phyloP scores from a whole-genome alignment of 2,329 filamentous ascomycete species.

The Trichoderma lentiforme region DNA sequence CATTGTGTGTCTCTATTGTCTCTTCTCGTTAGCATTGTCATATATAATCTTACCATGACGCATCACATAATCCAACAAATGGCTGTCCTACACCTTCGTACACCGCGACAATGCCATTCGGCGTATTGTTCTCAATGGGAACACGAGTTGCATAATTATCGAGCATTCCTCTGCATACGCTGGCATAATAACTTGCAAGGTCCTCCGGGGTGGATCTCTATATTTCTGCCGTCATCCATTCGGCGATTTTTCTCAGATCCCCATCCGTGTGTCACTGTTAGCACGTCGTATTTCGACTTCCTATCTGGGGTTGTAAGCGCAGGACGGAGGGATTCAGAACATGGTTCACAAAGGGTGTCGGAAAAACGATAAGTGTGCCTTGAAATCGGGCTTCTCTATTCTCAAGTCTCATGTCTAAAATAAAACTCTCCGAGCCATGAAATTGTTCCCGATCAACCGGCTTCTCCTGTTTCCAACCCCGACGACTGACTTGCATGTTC shows the following conservation, averaged over 20 bases:
- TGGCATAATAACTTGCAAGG: neutral
- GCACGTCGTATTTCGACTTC: neutral
- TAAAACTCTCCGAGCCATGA: constrained; percentile 4
- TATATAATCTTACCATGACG: neutral
- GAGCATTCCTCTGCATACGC: neutral
- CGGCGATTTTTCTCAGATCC: neutral
- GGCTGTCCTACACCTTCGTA: neutral
- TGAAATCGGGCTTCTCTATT: constrained; percentile 15
- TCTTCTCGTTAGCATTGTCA: neutral
- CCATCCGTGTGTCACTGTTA: neutral
- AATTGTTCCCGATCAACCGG: neutral
- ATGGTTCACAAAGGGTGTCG: neutral
- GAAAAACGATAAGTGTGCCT: neutral
- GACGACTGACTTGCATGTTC: constrained; percentile 32
- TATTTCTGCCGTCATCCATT: neutral
- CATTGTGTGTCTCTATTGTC: neutral
- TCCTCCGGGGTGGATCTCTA: neutral
- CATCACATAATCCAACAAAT: neutral
- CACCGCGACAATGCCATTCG: neutral
- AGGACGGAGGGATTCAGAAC: neutral
- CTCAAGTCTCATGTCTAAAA: constrained; percentile 14
- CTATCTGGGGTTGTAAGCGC: neutral
- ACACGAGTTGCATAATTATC: neutral
- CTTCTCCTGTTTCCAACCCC: constrained; percentile 21
- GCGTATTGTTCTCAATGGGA: neutral